Base-by-base conservation (phyloP, 148 eudicot genomes). In the Cornus controversa region DNA sequence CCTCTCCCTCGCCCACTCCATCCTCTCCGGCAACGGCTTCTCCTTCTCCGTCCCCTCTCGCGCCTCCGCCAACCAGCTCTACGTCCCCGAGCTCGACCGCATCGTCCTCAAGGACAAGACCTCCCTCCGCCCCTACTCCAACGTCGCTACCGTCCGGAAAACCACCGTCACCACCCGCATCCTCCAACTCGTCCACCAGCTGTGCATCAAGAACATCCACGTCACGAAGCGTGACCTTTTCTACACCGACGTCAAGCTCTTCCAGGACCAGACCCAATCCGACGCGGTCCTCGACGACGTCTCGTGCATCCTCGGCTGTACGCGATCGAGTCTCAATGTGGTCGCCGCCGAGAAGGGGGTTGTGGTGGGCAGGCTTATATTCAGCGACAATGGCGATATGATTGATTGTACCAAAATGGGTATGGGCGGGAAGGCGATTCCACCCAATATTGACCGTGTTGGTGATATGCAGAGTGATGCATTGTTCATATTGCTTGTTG, bases 391-490 rank as follows among this genome's bases (percentile, higher is more conserved):
- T 34, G 99, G 98, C 0, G 97, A 96, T 74, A 85, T 92, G 89
- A 96, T 96, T 31, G 97, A 96, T 76, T 96, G 99, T 58, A 96
- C 97, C 3, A 90, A 85, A 66, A 96, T 96, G 99, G 99, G 98
- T 2, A 87, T 93, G 71, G 99, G 98, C 0, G 97, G 98, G 29
- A 96, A 96, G 68, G 98, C 98, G 0, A 93, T 93, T 7, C 99
- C 98, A 0, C 99, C 98, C 0, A 93, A 96, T 70, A 93, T 96
- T 20, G 99, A 93, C 66, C 79, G 97, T 1, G 99, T 96, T 62
- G 99, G 94, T 22, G 93, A 92, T 83, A 81, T 93, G 85, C 79
- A 81, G 73, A 93, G 94, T 34, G 99, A 93, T 86, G 99, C 99
- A 0, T 70, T 93, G 79, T 96, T 93, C 70, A 89, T 91, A 0